phyloP scores from a whole-genome alignment of 2,329 filamentous ascomycete genomes.

The Pseudocercospora musae region DNA sequence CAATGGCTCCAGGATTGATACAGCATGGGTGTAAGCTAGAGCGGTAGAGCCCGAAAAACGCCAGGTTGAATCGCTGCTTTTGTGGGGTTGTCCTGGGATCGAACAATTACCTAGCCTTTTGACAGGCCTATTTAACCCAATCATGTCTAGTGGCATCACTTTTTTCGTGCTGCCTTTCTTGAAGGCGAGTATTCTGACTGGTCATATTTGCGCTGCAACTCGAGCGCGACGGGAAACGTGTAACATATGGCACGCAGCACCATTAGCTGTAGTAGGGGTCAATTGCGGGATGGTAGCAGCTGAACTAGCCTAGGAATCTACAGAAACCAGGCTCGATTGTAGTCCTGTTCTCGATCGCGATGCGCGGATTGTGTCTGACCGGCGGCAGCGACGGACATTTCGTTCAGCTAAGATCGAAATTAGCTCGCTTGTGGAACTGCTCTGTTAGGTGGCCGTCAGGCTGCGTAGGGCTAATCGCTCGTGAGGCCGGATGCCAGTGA shows the following conservation, averaged over 20 bases:
- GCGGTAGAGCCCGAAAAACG: not conserved
- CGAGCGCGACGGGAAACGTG: not conserved
- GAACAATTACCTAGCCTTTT: not conserved
- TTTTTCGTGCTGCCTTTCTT: not conserved
- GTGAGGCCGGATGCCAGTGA: not conserved
- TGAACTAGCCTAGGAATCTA: too few relatives aligned
- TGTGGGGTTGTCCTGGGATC: not conserved
- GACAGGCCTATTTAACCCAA: not conserved
- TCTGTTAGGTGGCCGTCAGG: not conserved
- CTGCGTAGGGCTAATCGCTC: not conserved
- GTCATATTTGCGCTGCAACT: not conserved
- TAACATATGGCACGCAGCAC: not conserved
- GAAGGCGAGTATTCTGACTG: not conserved
- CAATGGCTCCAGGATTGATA: not conserved
- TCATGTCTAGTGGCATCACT: not conserved
- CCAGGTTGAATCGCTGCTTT: not conserved
- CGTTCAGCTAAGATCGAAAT: not conserved
- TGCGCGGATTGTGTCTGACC: not conserved
- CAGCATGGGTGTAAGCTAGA: not conserved
- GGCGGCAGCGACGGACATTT: not conserved
- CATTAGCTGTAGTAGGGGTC: not conserved
- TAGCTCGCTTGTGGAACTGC: not conserved
- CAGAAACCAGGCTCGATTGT: too few relatives aligned
- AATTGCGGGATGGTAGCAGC: too few relatives aligned
- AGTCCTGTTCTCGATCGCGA: not conserved